phyloP scores from a whole-genome alignment of 176 grass and related monocot species.

The Eragrostis nindensis region DNA sequence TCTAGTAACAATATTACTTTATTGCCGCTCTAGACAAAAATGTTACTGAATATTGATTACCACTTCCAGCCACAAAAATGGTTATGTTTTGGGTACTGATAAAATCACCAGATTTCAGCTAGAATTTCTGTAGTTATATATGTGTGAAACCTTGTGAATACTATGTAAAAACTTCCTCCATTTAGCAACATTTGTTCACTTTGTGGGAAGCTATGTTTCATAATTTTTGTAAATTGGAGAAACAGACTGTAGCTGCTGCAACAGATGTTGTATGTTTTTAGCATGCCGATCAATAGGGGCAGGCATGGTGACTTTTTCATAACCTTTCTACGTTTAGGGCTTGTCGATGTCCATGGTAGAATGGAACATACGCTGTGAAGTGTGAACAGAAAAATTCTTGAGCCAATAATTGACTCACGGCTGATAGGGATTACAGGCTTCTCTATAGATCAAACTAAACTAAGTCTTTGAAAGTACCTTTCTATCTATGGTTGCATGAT shows the following conservation, averaged over 20 bases:
- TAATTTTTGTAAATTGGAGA: background rate
- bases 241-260: background rate
- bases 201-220: constrained; percentile 8
- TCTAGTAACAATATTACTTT: background rate
- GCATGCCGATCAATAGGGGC: no score
- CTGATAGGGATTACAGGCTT: background rate
- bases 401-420: background rate
- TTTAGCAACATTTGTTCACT: background rate
- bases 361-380: background rate
- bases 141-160: background rate
- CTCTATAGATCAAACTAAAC: background rate
- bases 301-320: background rate
- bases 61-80: no score
- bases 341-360: background rate
- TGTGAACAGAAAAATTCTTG: background rate
- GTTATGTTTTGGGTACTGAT: background rate
- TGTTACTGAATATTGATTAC: no score
- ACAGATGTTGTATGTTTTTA: no score
- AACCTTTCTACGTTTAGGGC: background rate
- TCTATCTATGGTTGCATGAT: background rate
- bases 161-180: background rate
- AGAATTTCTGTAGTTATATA: no score
- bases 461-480: background rate
- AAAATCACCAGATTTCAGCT: background rate
- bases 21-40: background rate